Evolutionary conservation across 805 yeast species (phyloP).

Genomic region (Pichia deserticola): DNA sequence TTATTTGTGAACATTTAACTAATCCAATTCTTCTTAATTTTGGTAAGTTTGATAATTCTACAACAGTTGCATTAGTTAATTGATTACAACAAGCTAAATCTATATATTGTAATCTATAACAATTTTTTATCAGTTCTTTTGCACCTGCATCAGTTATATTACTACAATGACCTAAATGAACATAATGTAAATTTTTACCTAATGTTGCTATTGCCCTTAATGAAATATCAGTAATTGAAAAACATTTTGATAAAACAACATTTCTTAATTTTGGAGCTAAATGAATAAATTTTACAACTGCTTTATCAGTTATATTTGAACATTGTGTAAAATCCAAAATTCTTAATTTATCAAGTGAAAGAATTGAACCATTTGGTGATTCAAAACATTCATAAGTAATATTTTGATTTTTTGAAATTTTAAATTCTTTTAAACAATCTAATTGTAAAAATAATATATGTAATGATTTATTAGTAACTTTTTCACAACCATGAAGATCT

Average conservation of each 20-base stretch:
- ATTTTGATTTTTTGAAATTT: conserved; percentile 65
- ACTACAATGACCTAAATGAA: conserved; percentile 91
- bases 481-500: conserved; percentile 77
- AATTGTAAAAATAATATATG: conserved; percentile 50
- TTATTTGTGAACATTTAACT: conserved; percentile 82
- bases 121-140: conserved; percentile 58
- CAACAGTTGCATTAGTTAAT: conserved; percentile 74
- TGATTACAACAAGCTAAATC: conserved; percentile 93
- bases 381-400: conserved; percentile 61
- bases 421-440: conserved; percentile 74
- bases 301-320: conserved; percentile 67
- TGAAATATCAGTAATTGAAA: conserved; percentile 76
- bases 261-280: conserved; percentile 83
- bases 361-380: conserved; percentile 21
- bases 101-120: conserved; percentile 83
- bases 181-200: conserved; percentile 75
- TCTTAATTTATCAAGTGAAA: conserved; percentile 57
- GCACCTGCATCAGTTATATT: conserved; percentile 89
- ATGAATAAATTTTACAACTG: conserved; percentile 62
- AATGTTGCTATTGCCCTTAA: conserved; percentile 62
- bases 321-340: conserved; percentile 83
- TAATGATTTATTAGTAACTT: conserved; percentile 59
- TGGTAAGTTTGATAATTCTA: conserved; percentile 68
- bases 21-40: conserved; percentile 84
- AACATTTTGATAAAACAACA: conserved; percentile 84